Evolutionary conservation across 306 rosid species (phyloP).

Genomic region (Argentina anserina): DNA sequence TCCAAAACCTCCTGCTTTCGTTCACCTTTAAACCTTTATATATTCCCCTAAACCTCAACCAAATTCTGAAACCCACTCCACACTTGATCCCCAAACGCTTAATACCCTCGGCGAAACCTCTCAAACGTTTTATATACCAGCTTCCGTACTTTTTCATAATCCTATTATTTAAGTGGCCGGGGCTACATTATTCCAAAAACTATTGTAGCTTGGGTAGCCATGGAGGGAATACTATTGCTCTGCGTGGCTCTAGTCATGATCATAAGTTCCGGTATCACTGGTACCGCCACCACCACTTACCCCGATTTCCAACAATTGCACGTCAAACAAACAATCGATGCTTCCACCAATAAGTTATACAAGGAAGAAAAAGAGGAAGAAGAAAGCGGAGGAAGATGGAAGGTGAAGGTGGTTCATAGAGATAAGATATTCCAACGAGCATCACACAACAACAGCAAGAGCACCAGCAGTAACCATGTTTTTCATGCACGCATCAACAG

Average conservation of each 20-base stretch:
- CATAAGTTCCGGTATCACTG: neutral
- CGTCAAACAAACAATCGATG: slow-evolving; percentile 27
- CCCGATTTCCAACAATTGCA: slow-evolving; percentile 38
- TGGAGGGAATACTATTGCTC: neutral
- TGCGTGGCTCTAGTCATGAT: neutral
- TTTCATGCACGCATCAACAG: slow-evolving; percentile 56
- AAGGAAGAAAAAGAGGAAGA: neutral
- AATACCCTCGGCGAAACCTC: neutral
- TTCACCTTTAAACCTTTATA: slow-evolving; percentile 3
- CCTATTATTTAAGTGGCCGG: neutral
- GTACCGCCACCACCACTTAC: neutral
- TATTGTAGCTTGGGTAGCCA: neutral
- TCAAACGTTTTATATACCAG: no score
- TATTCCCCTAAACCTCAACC: neutral
- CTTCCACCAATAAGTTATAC: neutral
- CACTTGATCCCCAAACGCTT: neutral
- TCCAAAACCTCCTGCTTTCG: neutral
- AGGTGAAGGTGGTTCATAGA: slow-evolving; percentile 62
- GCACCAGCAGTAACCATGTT: slow-evolving; percentile 4
- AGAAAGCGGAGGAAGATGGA: slow-evolving; percentile 28
- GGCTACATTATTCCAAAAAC: neutral
- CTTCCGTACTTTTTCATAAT: neutral
- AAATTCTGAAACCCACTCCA: slow-evolving; percentile 5
- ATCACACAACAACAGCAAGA: neutral
- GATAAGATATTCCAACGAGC: slow-evolving; percentile 37